Evolutionary conservation across 2,329 filamentous ascomycete species (phyloP), one percentile per base, ranked within the genome.

Genomic region (Canariomyces notabilis): DNA sequence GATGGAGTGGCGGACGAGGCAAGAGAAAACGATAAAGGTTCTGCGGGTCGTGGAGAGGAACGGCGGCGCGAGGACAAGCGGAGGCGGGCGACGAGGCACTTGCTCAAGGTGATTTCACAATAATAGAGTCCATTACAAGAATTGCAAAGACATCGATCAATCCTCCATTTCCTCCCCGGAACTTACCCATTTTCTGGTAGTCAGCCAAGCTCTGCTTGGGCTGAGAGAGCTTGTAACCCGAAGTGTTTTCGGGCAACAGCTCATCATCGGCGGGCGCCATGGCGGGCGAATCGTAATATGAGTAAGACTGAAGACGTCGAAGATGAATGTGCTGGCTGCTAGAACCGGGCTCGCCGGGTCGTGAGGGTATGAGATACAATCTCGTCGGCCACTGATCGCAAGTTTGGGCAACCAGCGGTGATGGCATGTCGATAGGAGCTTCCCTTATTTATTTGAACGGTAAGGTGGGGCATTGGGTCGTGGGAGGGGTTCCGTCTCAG

Each of bases 221-320:
- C 80, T 96, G 89, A 58, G 89, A 90, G 65, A 96, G 86, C 82
- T 94, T 96, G 84, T 96, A 97, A 66, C 91, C 91, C 72, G 90
- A 84, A 57, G 90, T 96, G 73, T 85, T 79, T 74, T 93, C 87
- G 55, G 89, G 85, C 68, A 86, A 76, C 58, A 91, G 81, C 63
- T 97, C 91, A 52, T 95, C 89, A 11, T 87, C 79, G 56, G 83
- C 74, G 60, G 81, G 77, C 57, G 82, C 75, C 84, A 88, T 88
- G 60, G 60, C 75, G 67, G 58, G 49, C 44, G 52, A 48, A 26
- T 49, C 22, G 38, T 49, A 46, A 36, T 41, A 39, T 22, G 31
- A 32, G 20, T 19, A 39, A 38, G n/a, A 26, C 9, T 31, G 31
- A 39, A 15, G 26, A 19, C 7, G 29, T 26, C 18, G 32, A 20